These are phyloP conservation scores for Solioccasus polychromus DNA, from an alignment of 768 basidiomycete genomes.

Conservation along the genomic window DNA sequence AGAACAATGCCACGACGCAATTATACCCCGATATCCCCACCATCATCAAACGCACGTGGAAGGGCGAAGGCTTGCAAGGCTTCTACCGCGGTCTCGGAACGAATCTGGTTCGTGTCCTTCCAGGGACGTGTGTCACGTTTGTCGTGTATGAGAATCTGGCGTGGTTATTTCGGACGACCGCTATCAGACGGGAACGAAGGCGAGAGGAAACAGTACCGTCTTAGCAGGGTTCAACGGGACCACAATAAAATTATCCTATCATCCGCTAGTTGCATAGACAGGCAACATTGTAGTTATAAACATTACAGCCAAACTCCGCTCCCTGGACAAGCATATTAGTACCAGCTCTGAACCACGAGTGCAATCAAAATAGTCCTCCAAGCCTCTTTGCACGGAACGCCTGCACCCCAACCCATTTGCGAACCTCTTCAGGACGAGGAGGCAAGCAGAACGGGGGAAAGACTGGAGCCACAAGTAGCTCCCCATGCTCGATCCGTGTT, in stretches of 20 bases:
- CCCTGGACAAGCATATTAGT: too few species aligned
- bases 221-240: too few species aligned
- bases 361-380: conserved; percentile 30
- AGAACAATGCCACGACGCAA: conserved; percentile 66
- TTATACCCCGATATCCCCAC: conserved; percentile 82
- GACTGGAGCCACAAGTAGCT: conserved; percentile 19
- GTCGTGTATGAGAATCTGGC: conserved; percentile 95
- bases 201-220: not conserved
- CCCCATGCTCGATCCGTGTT: conserved; percentile 25
- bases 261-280: conserved; percentile 7
- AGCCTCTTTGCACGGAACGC: conserved; percentile 23
- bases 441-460: conserved; percentile 17
- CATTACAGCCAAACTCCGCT: too few species aligned
- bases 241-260: too few species aligned
- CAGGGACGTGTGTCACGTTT: conserved; percentile 96
- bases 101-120: conserved; percentile 90
- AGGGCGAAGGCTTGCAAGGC: conserved; percentile 73
- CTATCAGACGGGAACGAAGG: conserved; percentile 46
- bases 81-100: conserved; percentile 96
- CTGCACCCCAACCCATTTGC: conserved; percentile 23
- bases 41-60: conserved; percentile 78
- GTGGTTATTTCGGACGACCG: conserved; percentile 71
- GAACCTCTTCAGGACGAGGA: conserved; percentile 27
- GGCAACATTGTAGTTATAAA: conserved; percentile 7
- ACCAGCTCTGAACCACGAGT: too few species aligned